A percentile compares a stretch with the other conserved stretches of the same genome.
These are phyloP conservation scores for Xylaria hypoxylon DNA, from an alignment of 2,329 filamentous ascomycete species.

Conservation along the genomic window DNA sequence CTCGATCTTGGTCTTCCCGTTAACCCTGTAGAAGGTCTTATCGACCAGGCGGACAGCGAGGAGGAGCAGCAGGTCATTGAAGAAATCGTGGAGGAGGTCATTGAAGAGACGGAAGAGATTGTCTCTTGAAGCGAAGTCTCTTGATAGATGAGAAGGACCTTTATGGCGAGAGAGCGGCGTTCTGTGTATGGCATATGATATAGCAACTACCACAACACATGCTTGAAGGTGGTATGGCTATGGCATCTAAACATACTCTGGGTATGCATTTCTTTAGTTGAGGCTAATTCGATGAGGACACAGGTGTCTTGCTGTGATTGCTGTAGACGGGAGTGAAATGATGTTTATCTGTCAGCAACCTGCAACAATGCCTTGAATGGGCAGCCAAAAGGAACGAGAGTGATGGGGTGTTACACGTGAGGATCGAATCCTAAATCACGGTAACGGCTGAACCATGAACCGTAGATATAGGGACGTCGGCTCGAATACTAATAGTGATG, in stretches of 20 bases:
- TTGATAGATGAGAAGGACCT: neutral
- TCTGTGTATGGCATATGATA: conserved; percentile 46
- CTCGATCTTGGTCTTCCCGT: conserved; percentile 73
- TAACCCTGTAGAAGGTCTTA: conserved; percentile 71
- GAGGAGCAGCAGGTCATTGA: conserved; percentile 84
- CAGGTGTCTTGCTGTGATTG: neutral
- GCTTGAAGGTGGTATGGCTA: conserved; percentile 15
- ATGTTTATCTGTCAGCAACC: neutral
- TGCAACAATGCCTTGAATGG: neutral
- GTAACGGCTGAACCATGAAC: too few species aligned
- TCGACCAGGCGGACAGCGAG: conserved; percentile 70
- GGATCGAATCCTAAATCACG: too few species aligned
- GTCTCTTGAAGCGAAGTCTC: conserved; percentile 50
- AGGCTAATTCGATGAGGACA: conserved; percentile 4
- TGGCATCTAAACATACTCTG: conserved; percentile 21
- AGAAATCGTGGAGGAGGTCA: conserved; percentile 85
- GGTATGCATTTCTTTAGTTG: conserved; percentile 22
- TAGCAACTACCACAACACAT: conserved; percentile 24
- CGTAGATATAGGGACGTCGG: too few species aligned
- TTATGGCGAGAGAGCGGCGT: conserved; percentile 42
- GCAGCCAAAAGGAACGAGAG: neutral
- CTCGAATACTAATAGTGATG: too few species aligned
- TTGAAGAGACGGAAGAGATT: conserved; percentile 87
- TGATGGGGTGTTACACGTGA: too few species aligned
- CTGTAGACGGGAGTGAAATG: neutral